Evolutionary conservation across 2,329 filamentous ascomycete species (phyloP), one percentile per base, ranked within the genome.

Genomic region (Fusarium pseudoanthophilum): DNA sequence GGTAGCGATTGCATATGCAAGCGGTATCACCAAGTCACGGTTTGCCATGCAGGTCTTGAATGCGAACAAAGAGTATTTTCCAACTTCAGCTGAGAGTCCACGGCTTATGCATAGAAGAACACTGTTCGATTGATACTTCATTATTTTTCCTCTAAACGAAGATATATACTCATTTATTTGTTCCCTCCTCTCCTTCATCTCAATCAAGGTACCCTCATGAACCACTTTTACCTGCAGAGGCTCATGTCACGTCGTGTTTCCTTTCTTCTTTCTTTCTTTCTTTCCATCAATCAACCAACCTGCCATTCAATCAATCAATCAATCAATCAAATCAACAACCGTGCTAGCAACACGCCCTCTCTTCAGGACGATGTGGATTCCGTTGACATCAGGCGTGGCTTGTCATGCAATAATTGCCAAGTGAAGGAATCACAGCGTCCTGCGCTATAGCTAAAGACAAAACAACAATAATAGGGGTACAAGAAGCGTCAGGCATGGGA

Each of bases 141-240:
- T 72, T 64, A 46, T 71, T 70, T 56, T 45, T 64, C 60, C 32
- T 67, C 24, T 55, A 20, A 32, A 61, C 24, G 62, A 67, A 46
- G 18, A 55, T 58, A 30, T 57, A 49, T 59, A 55, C 37, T 30
- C 39, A 48, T 45, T 26, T n/a, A 36, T n/a, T 43, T 26, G 28
- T n/a, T 36, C 53, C 61, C 48, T 56, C n/a, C 32, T 39, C 34
- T 39, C 39, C 48, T 64, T 51, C 66, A 39, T 64, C 39, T 49
- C 48, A 55, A 48, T 68, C 49, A 28, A 67, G 55, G 34, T 51
- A 28, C 37, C 56, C 49, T 66, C 37, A 42, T 43, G 34, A 36
- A 49, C 57, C 20, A 24, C 49, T 52, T 52, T 59, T 55, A 43
- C 40, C 43, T 49, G 32, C 37, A 64, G 49, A 72, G 51, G 48